A percentile compares a stretch with the other conserved stretches of the same genome.
Conservation (phyloP, 805 yeast species). For the Cyberlindnera xylosilytica region DNA sequence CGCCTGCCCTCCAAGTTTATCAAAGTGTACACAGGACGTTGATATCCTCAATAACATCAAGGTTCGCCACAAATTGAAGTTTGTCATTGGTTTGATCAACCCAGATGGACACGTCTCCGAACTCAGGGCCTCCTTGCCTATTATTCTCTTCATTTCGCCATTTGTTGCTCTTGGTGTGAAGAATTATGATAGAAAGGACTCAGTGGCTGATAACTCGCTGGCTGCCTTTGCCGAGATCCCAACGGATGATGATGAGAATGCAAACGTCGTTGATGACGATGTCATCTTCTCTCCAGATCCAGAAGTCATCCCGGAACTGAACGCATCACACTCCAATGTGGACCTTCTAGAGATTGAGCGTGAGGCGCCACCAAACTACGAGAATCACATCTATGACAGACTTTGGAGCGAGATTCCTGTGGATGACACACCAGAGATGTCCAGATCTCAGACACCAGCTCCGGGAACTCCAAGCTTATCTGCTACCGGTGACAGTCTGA, state of each 20-base stretch:
- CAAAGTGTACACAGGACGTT: conserved; percentile 85
- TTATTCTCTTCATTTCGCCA: conserved; percentile 74
- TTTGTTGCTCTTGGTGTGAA: conserved; percentile 68
- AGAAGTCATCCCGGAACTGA: conserved; percentile 20
- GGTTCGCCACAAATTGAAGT: conserved; percentile 85
- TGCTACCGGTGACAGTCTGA: conserved; percentile 20
- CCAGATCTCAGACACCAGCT: conserved; percentile 31
- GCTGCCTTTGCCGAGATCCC: conserved; percentile 27
- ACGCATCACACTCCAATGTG: conserved; percentile 10
- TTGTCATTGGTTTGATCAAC: conserved; percentile 72
- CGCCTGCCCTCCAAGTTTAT: conserved; percentile 67
- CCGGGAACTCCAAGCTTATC: conserved; percentile 24
- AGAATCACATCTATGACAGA: conserved; percentile 75
- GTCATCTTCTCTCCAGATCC: conserved; percentile 38
- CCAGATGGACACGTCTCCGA: conserved; percentile 94
- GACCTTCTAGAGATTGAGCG: conserved; percentile 37
- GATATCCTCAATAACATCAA: conserved; percentile 65
- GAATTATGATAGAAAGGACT: conserved; percentile 25
- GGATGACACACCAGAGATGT: conserved; percentile 31
- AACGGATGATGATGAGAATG: conserved; percentile 24
- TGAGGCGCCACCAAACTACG: conserved; percentile 85
- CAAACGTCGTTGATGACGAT: conserved; percentile 33
- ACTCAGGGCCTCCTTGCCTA: conserved; percentile 84
- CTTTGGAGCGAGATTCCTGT: conserved; percentile 60
- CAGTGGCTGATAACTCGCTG: conserved; percentile 21